phyloP scores from a whole-genome alignment of 768 basidiomycete genomes.

The Cystobasidium tubakii region DNA sequence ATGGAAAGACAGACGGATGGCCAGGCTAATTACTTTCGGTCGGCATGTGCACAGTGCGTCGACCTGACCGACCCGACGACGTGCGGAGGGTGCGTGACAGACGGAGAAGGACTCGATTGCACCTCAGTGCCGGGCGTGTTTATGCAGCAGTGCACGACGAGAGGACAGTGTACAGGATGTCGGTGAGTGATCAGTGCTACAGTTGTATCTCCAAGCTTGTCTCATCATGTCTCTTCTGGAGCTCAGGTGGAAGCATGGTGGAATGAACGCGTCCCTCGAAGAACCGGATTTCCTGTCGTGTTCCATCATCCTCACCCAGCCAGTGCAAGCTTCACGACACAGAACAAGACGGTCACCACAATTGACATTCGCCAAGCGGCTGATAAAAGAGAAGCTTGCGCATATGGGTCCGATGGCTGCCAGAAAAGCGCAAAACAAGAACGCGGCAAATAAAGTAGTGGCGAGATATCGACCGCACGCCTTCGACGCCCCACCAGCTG shows the following conservation, averaged over 20 bases:
- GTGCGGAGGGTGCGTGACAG: slow-evolving; percentile 25
- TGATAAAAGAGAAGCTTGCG: not conserved
- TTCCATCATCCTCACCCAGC: slow-evolving; percentile 21
- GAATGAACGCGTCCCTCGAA: slow-evolving; percentile 11
- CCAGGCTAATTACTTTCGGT: not conserved
- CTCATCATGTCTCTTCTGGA: no score
- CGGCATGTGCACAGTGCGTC: slow-evolving; percentile 6
- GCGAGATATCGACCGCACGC: not conserved
- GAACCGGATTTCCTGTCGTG: slow-evolving; percentile 22
- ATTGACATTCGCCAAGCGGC: slow-evolving; percentile 6
- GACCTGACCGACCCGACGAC: slow-evolving; percentile 20
- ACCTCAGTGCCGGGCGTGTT: not conserved
- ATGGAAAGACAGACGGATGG: not conserved
- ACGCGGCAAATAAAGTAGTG: not conserved
- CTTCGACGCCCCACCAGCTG: not conserved
- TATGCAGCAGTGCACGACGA: slow-evolving; percentile 22
- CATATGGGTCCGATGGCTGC: not conserved
- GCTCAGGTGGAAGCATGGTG: slow-evolving; percentile 27
- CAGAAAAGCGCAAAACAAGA: not conserved
- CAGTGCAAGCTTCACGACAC: not conserved
- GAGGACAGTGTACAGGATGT: slow-evolving; percentile 35
- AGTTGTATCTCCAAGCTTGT: no score
- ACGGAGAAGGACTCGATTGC: slow-evolving; percentile 32
- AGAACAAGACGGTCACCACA: not conserved
- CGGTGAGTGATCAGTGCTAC: no score